Evolutionary conservation across 192 early-diverging fungal species (phyloP).

Genomic region (Podila epicladia): DNA sequence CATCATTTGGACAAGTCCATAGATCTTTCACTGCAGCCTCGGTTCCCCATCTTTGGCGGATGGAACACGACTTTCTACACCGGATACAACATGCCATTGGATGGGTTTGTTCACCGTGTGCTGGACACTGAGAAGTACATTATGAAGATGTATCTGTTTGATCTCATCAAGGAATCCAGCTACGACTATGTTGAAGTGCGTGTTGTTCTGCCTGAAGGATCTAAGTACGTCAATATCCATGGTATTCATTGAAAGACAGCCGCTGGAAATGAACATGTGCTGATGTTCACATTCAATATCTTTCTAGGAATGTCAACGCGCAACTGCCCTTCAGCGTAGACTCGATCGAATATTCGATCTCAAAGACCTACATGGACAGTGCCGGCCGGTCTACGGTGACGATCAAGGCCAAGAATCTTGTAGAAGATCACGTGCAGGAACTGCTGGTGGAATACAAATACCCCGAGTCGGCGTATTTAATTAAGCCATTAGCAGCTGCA

Average conservation of each 20-base stretch:
- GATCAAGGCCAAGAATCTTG: constrained; percentile 74
- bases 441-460: constrained; percentile 68
- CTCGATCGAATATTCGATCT: constrained; percentile 53
- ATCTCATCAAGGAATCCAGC: constrained; percentile 67
- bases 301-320: constrained; percentile 73
- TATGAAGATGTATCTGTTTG: constrained; percentile 79
- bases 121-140: constrained; percentile 59
- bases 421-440: constrained; percentile 68
- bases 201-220: constrained; percentile 93
- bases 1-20: constrained; percentile 54
- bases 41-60: constrained; percentile 94
- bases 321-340: constrained; percentile 70
- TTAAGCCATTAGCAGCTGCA: constrained; percentile 71
- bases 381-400: constrained; percentile 83
- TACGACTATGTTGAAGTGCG: constrained; percentile 74
- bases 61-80: constrained; percentile 97
- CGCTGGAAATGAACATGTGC: too few relatives aligned
- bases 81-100: constrained; percentile 86
- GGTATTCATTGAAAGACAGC: too few relatives aligned
- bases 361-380: constrained; percentile 90
- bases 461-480: constrained; percentile 53
- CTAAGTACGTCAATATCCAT: constrained; percentile 60
- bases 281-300: neutral
- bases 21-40: constrained; percentile 81
- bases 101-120: constrained; percentile 66